These are phyloP conservation scores for Gossypium australe DNA, from an alignment of 345 rosid species.

Conservation along the genomic window DNA sequence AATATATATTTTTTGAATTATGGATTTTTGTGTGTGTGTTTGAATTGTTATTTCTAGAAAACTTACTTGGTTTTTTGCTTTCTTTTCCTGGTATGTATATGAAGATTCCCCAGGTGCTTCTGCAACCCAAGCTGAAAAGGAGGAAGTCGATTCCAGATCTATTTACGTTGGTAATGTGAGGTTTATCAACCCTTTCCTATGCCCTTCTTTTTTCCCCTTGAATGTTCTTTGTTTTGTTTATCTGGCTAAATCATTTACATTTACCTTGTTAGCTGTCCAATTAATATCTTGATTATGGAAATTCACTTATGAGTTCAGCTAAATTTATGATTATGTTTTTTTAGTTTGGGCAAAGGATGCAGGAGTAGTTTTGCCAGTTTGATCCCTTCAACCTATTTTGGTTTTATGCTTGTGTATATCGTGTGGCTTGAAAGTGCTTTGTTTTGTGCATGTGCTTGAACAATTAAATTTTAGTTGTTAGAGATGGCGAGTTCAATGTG, in stretches of 20 bases:
- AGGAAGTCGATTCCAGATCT: constrained; percentile 94
- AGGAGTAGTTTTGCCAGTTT: not conserved
- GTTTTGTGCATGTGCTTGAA: not conserved
- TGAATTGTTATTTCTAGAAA: not conserved
- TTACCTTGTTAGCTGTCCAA: not conserved
- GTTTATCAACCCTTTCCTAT: constrained; percentile 22
- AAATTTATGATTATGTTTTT: not conserved
- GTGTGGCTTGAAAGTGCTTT: not conserved
- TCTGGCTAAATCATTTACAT: not conserved
- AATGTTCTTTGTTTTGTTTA: not conserved
- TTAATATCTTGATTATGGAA: not conserved
- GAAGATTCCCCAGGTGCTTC: constrained; percentile 69
- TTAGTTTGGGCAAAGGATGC: not conserved
- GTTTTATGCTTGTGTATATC: not conserved
- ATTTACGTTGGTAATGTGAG: constrained; percentile 98
- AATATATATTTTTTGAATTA: not conserved
- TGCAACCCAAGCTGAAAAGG: constrained; percentile 83
- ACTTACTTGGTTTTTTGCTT: not conserved
- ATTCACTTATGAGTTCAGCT: not conserved
- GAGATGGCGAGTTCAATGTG: not conserved
- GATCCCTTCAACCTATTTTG: not conserved
- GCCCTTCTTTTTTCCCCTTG: not conserved
- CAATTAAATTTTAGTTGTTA: not conserved
- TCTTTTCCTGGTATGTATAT: constrained; percentile 16
- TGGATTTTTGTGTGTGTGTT: not conserved